phyloP scores from a whole-genome alignment of 768 basidiomycete species.

The Leccinum ochraceum region DNA sequence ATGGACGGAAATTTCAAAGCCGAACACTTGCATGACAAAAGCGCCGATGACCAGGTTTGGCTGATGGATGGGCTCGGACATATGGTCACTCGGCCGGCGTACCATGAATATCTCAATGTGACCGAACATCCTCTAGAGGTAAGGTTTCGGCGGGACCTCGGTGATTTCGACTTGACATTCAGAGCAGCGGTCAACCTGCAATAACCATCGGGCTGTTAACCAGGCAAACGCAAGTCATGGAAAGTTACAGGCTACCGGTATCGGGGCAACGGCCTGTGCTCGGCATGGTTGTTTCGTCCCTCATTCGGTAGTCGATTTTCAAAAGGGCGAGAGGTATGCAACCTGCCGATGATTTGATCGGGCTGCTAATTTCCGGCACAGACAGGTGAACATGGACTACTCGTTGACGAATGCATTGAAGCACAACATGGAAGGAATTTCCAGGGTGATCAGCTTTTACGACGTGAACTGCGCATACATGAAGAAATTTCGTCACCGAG shows the following conservation, averaged over 20 bases:
- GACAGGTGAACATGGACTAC: constrained; percentile 18
- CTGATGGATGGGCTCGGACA: background rate
- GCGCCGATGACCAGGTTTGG: background rate
- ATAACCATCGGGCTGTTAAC: constrained; percentile 3
- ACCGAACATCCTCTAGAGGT: background rate
- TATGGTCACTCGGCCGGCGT: background rate
- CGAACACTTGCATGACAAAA: background rate
- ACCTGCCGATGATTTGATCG: background rate
- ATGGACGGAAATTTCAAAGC: background rate
- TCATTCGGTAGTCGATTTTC: constrained; percentile 33
- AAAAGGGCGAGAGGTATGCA: constrained; percentile 17
- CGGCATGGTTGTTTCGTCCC: constrained; percentile 22
- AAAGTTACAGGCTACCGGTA: background rate
- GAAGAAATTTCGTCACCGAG: background rate
- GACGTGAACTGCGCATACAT: constrained; percentile 13
- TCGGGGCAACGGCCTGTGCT: background rate
- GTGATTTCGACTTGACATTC: background rate
- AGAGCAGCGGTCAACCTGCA: background rate
- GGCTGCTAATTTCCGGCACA: background rate
- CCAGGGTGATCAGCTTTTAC: background rate
- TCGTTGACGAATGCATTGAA: background rate
- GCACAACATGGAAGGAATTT: background rate
- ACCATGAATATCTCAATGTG: background rate
- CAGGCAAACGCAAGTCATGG: background rate
- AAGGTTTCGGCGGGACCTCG: background rate